Conservation (phyloP, 108 stramenopile genomes). For the Aurantiochytrium sp. region DNA sequence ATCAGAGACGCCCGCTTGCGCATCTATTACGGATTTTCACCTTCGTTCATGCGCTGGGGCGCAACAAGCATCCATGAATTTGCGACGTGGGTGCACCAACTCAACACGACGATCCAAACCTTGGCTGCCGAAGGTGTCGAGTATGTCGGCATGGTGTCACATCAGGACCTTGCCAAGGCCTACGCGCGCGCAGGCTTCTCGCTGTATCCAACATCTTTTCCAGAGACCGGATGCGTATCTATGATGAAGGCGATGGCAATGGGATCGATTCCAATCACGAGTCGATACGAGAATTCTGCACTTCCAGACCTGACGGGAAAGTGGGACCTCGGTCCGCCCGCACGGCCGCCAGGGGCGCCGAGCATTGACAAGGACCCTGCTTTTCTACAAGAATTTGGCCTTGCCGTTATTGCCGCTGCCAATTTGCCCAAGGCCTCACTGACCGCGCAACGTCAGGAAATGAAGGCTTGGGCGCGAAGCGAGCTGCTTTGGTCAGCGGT, state of each 20-base stretch:
- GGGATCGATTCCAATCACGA: constrained; percentile 50
- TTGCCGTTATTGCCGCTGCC: not conserved
- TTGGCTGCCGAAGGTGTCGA: constrained; percentile 32
- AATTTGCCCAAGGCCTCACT: not conserved
- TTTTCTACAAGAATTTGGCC: not conserved
- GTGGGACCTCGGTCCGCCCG: constrained; percentile 40
- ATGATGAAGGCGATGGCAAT: constrained; percentile 50
- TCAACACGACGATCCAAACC: not conserved
- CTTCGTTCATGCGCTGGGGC: constrained; percentile 29
- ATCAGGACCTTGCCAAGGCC: constrained; percentile 24
- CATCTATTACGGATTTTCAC: constrained; percentile 49
- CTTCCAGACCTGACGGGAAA: constrained; percentile 34
- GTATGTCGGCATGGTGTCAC: constrained; percentile 45
- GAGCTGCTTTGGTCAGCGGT: not conserved
- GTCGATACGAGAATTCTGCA: constrained; percentile 29
- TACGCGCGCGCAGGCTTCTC: constrained; percentile 42
- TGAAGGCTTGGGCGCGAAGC: not conserved
- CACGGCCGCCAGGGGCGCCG: not conserved
- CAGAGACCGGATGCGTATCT: constrained; percentile 50
- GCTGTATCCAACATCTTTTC: constrained; percentile 45
- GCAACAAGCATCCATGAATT: not conserved
- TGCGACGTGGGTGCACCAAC: constrained; percentile 19
- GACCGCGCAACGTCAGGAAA: not conserved
- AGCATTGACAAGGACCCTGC: not conserved
- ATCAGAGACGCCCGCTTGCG: constrained; percentile 22